phyloP scores from a whole-genome alignment of 805 yeast species.

The Pichia gijzeniarum region DNA sequence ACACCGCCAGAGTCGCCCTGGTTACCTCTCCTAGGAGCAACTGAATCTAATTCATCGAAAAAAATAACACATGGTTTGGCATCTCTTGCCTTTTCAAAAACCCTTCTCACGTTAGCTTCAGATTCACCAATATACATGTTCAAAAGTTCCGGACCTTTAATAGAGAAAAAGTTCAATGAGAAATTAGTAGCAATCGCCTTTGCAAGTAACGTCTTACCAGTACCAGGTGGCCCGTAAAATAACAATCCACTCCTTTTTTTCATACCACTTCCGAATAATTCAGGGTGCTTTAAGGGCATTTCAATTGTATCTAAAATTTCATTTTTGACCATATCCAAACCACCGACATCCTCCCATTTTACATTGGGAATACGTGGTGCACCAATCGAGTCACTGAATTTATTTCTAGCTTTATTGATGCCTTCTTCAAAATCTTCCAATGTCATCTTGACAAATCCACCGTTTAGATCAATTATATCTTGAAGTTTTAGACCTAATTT shows the following conservation, averaged over 20 bases:
- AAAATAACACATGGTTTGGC: constrained; percentile 97
- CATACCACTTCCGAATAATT: constrained; percentile 78
- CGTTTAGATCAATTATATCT: constrained; percentile 40
- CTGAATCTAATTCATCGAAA: constrained; percentile 96
- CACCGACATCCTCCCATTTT: constrained; percentile 97
- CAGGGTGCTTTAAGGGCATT: constrained; percentile 91
- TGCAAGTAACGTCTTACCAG: constrained; percentile 93
- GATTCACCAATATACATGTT: constrained; percentile 99
- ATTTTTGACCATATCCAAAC: constrained; percentile 81
- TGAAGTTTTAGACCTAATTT: constrained; percentile 20
- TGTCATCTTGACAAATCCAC: constrained; percentile 46
- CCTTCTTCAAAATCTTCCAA: constrained; percentile 64
- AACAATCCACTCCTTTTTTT: constrained; percentile 91
- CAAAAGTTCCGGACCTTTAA: constrained; percentile 92
- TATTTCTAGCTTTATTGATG: constrained; percentile 74
- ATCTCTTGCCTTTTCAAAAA: constrained; percentile 90
- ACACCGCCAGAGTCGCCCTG: constrained; percentile 99
- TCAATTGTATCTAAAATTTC: constrained; percentile 95
- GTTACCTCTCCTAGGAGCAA: constrained; percentile 97
- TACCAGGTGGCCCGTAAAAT: constrained; percentile 98
- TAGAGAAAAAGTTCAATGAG: constrained; percentile 89
- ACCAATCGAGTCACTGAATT: constrained; percentile 90
- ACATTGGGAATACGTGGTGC: constrained; percentile 96
- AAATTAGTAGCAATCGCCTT: constrained; percentile 97
- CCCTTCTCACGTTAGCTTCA: constrained; percentile 93